Conservation (phyloP, 768 basidiomycete species). For the Podaxis sp. region DNA sequence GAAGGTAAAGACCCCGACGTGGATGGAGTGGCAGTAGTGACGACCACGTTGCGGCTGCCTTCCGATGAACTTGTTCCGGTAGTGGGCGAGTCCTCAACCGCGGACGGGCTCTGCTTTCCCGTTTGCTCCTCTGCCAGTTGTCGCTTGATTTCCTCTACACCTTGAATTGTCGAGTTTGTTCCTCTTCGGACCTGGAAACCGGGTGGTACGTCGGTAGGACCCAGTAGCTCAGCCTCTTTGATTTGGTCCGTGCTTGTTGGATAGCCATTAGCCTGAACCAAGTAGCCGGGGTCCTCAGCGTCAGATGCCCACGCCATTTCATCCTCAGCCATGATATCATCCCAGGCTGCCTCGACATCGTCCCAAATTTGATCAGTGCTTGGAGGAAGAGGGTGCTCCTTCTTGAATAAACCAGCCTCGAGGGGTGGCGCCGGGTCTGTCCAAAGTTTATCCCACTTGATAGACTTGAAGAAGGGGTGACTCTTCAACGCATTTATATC, state of each 20-base stretch:
- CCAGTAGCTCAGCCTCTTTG: background rate
- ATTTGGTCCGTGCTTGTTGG: background rate
- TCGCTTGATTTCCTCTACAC: slow-evolving; percentile 10
- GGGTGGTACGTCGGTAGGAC: slow-evolving; percentile 4
- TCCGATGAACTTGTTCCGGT: slow-evolving; percentile 34
- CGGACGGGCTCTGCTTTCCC: slow-evolving; percentile 5
- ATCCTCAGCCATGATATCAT: slow-evolving; percentile 40
- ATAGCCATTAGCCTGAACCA: slow-evolving; percentile 10
- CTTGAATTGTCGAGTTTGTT: slow-evolving; percentile 20
- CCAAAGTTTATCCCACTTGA: slow-evolving; percentile 70
- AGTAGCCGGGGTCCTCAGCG: slow-evolving; percentile 30
- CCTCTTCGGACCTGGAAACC: slow-evolving; percentile 19
- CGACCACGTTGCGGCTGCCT: slow-evolving; percentile 41
- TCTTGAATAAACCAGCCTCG: slow-evolving; percentile 44
- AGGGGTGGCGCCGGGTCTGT: slow-evolving; percentile 56
- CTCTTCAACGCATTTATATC: slow-evolving; percentile 9
- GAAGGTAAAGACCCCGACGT: slow-evolving; percentile 9
- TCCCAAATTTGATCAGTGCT: slow-evolving; percentile 45
- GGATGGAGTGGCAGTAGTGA: slow-evolving; percentile 33
- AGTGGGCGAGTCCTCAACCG: slow-evolving; percentile 25
- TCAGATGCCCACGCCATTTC: slow-evolving; percentile 55
- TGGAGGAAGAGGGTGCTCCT: slow-evolving; percentile 26
- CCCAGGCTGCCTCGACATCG: slow-evolving; percentile 56
- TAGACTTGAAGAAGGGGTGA: slow-evolving; percentile 25
- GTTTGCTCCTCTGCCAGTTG: background rate